Evolutionary conservation across 129 eudicot genomes (phyloP).

Genomic region (Chrysanthemum seticuspe): DNA sequence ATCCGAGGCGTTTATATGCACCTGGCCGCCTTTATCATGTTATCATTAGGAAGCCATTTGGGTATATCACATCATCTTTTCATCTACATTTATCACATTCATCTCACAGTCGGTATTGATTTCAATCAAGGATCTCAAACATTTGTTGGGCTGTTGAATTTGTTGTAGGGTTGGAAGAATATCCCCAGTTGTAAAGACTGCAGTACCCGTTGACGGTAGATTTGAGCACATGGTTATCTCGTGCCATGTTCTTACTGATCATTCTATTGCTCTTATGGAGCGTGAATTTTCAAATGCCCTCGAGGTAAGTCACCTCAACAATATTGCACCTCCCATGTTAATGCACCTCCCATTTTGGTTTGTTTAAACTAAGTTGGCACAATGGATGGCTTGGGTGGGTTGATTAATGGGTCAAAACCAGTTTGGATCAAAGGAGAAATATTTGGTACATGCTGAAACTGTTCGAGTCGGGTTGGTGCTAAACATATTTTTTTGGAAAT

Average conservation of each 20-base stretch:
- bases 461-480: no score
- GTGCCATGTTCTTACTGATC: constrained; percentile 74
- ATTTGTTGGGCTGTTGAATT: background rate
- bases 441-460: no score
- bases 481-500: no score
- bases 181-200: constrained; percentile 80
- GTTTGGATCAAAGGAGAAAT: no score
- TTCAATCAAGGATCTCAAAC: background rate
- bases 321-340: background rate
- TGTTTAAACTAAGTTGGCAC: no score
- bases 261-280: constrained; percentile 76
- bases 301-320: constrained; percentile 50
- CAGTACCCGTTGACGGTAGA: constrained; percentile 96
- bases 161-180: constrained; percentile 59
- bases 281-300: constrained; percentile 78
- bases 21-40: constrained; percentile 99
- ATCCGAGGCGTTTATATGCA: constrained; percentile 95
- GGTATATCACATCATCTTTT: constrained; percentile 44
- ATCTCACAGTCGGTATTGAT: background rate
- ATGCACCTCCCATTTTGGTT: background rate
- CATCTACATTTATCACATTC: background rate
- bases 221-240: constrained; percentile 96
- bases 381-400: no score
- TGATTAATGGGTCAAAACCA: no score
- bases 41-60: constrained; percentile 86